Evolutionary conservation across 2,329 filamentous ascomycete species (phyloP).

Genomic region (Coniochaeta sp.): DNA sequence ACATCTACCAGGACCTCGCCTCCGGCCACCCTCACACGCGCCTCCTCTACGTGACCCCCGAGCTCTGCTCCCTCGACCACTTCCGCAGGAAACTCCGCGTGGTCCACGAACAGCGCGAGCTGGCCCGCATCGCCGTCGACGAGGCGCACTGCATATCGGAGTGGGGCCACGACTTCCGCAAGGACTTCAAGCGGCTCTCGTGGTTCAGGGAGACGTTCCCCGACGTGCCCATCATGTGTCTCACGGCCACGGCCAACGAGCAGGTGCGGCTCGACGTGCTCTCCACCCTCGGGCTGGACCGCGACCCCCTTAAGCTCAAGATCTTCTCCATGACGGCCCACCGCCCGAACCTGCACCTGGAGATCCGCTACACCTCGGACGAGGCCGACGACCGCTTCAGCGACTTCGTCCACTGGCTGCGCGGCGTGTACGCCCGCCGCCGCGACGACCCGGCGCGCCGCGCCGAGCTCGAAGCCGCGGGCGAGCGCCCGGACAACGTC

Average conservation of each 20-base stretch:
- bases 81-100: constrained; percentile 70
- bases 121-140: constrained; percentile 84
- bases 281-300: constrained; percentile 61
- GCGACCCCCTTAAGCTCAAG: constrained; percentile 50
- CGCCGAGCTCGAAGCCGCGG: constrained; percentile 45
- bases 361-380: constrained; percentile 76
- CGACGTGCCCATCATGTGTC: constrained; percentile 81
- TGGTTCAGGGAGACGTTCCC: constrained; percentile 82
- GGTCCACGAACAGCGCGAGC: constrained; percentile 72
- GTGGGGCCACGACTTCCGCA: constrained; percentile 98
- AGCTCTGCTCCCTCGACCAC: constrained; percentile 69
- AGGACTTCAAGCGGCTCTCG: constrained; percentile 76
- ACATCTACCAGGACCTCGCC: constrained; percentile 73
- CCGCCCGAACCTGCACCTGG: constrained; percentile 81
- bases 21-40: constrained; percentile 79
- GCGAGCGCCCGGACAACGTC: constrained; percentile 55
- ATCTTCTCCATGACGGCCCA: constrained; percentile 79
- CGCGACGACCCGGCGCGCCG: constrained; percentile 49
- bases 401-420: constrained; percentile 72
- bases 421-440: constrained; percentile 63
- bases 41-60: constrained; percentile 88
- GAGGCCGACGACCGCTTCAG: constrained; percentile 64
- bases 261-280: constrained; percentile 80
- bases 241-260: constrained; percentile 84
- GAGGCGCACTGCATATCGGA: constrained; percentile 97